Base-by-base conservation (phyloP, 371 early-diverging fungal genomes). In the Rhizopus sp. region DNA sequence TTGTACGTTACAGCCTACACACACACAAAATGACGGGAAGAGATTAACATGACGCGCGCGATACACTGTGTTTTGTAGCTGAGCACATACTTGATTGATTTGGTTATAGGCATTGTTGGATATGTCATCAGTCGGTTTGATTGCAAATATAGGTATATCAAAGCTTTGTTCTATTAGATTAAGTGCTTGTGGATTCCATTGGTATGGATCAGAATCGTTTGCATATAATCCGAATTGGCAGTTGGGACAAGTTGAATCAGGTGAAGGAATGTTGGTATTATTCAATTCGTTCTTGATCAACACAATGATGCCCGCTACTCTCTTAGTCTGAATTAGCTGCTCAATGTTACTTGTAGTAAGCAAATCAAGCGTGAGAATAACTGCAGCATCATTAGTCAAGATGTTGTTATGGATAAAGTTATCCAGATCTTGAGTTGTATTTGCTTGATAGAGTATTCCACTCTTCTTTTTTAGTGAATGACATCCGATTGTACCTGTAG, bases 171-270 rank as follows among this genome's bases (percentile, higher is more conserved):
- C 78, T 10, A 85, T 62, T 33, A 90, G 56, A 34, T 73, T 73
- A 50, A 78, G 81, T 3, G 87, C 92, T 84, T 72, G 63, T 8
- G 87, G 85, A 51, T 92, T 92, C 92, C 92, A 92, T n/a, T 60
- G 37, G 53, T 88, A 81, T 48, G 54, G 61, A 37, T 69, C 48
- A 1, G 77, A 29, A 7, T 77, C 64, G 41, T 82, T 76, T 8
- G 85, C 84, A 67, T 90, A 90, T 4, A 90, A 70, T 10, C 88
- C 89, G 73, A 74, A 88, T 53, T 85, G 69, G 52, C 86, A 88
- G 50, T 88, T 88, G 3, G 92, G 92, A 63, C 88, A 88, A 3
- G 69, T 64, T 5, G 70, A 51, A 50, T 92, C 92, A 0, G 86
- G 83, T 3, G 92, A 92, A 17, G 46, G 32, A 2, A 40, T 31